phyloP scores from a whole-genome alignment of 495 filamentous ascomycete species.

The Extremus antarcticus region DNA sequence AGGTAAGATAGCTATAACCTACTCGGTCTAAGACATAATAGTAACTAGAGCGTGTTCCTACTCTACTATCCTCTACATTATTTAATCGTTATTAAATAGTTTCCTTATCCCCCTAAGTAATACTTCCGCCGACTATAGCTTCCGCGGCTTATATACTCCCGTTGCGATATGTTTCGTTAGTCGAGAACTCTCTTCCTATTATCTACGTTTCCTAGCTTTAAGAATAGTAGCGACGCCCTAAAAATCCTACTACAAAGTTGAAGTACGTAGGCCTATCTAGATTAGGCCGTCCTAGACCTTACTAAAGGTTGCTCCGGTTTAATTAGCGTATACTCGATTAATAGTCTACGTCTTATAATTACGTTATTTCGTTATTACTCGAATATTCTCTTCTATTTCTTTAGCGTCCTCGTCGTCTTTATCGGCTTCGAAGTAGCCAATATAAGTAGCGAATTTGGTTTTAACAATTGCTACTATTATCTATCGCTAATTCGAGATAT shows the following conservation, averaged over 20 bases:
- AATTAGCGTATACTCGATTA: constrained; percentile 8
- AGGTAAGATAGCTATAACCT: background rate
- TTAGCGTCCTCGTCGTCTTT: constrained; percentile 3
- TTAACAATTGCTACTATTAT: constrained; percentile 8
- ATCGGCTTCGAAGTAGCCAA: constrained; percentile 2
- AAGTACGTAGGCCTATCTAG: constrained; percentile 1
- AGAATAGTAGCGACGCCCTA: constrained; percentile 3
- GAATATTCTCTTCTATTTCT: background rate
- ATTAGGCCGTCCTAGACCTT: constrained; percentile 7
- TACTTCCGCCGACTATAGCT: constrained; percentile 1
- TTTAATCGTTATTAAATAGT: background rate
- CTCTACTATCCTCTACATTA: background rate
- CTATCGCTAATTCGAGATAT: constrained; percentile 8
- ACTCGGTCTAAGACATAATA: background rate
- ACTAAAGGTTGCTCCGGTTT: background rate
- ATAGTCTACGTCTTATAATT: constrained; percentile 4
- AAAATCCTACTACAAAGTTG: constrained; percentile 3
- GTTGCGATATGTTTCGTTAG: constrained; percentile 1
- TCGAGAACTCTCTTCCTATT: background rate
- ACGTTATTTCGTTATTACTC: constrained; percentile 1
- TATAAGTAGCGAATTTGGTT: constrained; percentile 7
- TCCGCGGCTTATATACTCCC: background rate
- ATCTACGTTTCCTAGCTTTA: background rate
- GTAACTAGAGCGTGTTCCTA: background rate
- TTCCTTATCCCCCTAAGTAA: background rate